Evolutionary conservation across 176 grass and related monocot genomes (phyloP).

Genomic region (Cenchrus americanus): DNA sequence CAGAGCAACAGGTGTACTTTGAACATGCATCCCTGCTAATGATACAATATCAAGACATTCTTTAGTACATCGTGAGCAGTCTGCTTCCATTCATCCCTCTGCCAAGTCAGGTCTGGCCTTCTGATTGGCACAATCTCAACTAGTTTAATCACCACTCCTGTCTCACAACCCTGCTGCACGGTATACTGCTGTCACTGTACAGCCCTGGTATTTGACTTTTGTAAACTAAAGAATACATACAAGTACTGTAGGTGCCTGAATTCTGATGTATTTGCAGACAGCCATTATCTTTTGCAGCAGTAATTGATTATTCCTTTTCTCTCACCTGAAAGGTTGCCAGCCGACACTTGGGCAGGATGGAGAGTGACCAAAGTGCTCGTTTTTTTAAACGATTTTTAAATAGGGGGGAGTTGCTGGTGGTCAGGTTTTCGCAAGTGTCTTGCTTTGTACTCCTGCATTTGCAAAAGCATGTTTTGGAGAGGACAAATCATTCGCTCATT

Average conservation of each 20-base stretch:
- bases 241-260: not conserved
- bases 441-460: slow-evolving; percentile 40
- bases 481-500: slow-evolving; percentile 33
- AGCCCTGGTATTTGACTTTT: slow-evolving; percentile 50
- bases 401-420: not conserved
- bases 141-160: slow-evolving; percentile 21
- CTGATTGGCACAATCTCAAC: slow-evolving; percentile 32
- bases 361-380: slow-evolving; percentile 35
- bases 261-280: not conserved
- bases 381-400: slow-evolving; percentile 25
- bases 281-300: not conserved
- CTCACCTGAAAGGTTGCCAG: slow-evolving; percentile 4
- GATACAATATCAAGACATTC: slow-evolving; percentile 42
- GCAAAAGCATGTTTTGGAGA: slow-evolving; percentile 28
- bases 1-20: slow-evolving; percentile 33
- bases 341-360: slow-evolving; percentile 48
- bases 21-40: slow-evolving; percentile 34
- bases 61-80: slow-evolving; percentile 26
- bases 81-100: slow-evolving; percentile 27
- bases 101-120: slow-evolving; percentile 36
- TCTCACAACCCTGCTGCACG: slow-evolving; percentile 11
- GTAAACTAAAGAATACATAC: slow-evolving; percentile 20
- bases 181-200: slow-evolving; percentile 6
- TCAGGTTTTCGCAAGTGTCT: slow-evolving; percentile 37
- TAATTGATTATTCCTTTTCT: not conserved